Evolutionary conservation across 2,329 filamentous ascomycete genomes (phyloP).

Genomic region (Botrytis tulipae): DNA sequence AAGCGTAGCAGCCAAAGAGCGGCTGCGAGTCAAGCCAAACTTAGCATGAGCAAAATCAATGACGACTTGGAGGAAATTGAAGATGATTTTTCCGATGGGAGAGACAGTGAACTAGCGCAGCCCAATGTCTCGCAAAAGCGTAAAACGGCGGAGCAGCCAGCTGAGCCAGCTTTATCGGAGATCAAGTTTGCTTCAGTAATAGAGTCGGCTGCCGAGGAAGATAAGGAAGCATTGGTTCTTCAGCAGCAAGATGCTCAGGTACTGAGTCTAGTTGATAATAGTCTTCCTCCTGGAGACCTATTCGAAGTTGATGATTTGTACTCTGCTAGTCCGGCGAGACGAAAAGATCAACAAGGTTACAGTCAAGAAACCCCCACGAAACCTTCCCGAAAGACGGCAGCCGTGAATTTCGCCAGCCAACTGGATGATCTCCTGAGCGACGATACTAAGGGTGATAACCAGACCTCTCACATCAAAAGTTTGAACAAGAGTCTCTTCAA

Average conservation of each 20-base stretch:
- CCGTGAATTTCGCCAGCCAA: slow-evolving; percentile 3
- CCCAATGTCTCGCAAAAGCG: slow-evolving; percentile 21
- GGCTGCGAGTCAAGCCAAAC: slow-evolving; percentile 13
- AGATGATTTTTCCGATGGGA: neutral
- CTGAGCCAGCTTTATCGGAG: neutral
- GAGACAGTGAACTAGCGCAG: neutral
- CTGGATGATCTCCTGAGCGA: slow-evolving; percentile 8
- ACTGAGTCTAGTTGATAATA: neutral
- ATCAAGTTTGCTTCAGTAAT: neutral
- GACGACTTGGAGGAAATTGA: slow-evolving; percentile 2
- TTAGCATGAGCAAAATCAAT: slow-evolving; percentile 10
- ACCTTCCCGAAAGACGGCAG: neutral
- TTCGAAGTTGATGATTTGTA: slow-evolving; percentile 12
- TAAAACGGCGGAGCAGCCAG: neutral
- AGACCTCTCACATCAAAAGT: neutral
- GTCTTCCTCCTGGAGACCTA: neutral
- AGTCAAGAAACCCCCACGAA: neutral
- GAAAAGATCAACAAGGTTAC: neutral
- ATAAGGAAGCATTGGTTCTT: slow-evolving; percentile 5
- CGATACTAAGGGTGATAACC: neutral
- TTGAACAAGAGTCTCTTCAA: neutral
- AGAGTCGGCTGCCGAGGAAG: neutral
- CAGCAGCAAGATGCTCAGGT: slow-evolving; percentile 13
- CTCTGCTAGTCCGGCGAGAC: slow-evolving; percentile 10
- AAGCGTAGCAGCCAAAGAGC: slow-evolving; percentile 12